These are phyloP conservation scores for Blepharisma undulans DNA, from an alignment of 169 alveolate species.

Conservation along the genomic window DNA sequence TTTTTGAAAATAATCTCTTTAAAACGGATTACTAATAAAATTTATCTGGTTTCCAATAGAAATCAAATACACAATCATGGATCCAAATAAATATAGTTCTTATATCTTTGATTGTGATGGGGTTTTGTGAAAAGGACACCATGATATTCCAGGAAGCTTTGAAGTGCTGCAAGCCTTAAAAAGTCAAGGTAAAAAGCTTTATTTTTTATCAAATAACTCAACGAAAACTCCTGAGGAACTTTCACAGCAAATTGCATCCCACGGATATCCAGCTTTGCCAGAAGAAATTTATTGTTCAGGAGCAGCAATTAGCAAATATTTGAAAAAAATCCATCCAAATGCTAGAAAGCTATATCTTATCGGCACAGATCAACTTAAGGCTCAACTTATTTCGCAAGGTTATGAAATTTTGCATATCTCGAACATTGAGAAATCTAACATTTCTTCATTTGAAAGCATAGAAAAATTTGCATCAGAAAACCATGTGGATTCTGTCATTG, in stretches of 20 bases:
- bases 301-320: constrained; percentile 26
- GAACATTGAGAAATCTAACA: no score
- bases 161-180: neutral
- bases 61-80: no score
- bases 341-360: constrained; percentile 20
- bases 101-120: constrained; percentile 37
- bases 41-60: no score
- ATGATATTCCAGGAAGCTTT: neutral
- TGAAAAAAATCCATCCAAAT: constrained; percentile 27
- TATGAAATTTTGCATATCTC: constrained; percentile 7
- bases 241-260: neutral
- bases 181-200: constrained; percentile 10
- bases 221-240: neutral
- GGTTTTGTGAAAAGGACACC: constrained; percentile 3
- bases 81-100: no score
- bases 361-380: constrained; percentile 39
- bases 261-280: neutral
- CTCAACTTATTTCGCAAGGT: constrained; percentile 8
- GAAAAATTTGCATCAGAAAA: constrained; percentile 35
- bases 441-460: neutral
- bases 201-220: constrained; percentile 31
- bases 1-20: no score
- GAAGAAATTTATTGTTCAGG: constrained; percentile 37
- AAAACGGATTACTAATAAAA: no score
- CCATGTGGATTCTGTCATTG: constrained; percentile 56